phyloP scores from a whole-genome alignment of 495 filamentous ascomycete genomes.

The Daldinia concentrica region DNA sequence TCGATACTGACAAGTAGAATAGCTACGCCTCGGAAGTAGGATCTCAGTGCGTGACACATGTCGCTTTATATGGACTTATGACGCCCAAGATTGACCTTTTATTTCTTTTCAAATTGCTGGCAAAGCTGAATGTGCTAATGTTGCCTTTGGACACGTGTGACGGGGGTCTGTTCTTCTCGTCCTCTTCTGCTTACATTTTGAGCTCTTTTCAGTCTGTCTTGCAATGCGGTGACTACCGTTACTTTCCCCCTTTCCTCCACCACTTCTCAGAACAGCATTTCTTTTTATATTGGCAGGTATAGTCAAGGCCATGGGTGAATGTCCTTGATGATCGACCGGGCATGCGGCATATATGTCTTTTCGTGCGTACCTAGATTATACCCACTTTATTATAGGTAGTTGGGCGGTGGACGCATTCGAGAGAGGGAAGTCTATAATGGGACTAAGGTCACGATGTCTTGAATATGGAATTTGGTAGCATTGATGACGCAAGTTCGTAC shows the following conservation, averaged over 20 bases:
- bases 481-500: constrained; percentile 1
- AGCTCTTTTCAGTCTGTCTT: constrained; percentile 10
- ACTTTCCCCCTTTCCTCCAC: not conserved
- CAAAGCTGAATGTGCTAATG: not conserved
- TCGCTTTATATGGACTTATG: not conserved
- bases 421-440: constrained; percentile 17
- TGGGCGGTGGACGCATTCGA: constrained; percentile 10
- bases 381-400: constrained; percentile 34
- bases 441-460: not conserved
- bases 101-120: constrained; percentile 1
- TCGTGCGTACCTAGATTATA: constrained; percentile 38
- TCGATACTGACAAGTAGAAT: constrained; percentile 4
- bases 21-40: constrained; percentile 62
- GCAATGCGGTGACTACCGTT: not conserved
- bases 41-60: constrained; percentile 36
- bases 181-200: not conserved
- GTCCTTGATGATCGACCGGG: constrained; percentile 26
- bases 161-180: constrained; percentile 6
- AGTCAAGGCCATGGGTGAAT: constrained; percentile 11
- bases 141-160: constrained; percentile 9
- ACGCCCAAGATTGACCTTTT: not conserved
- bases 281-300: constrained; percentile 19
- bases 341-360: constrained; percentile 24
- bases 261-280: constrained; percentile 1
- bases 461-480: constrained; percentile 1